Percentiles rank a stretch among this genome's conserved stretches.
Conservation (phyloP, 2,329 filamentous ascomycete species). For the Colletotrichum godetiae region DNA sequence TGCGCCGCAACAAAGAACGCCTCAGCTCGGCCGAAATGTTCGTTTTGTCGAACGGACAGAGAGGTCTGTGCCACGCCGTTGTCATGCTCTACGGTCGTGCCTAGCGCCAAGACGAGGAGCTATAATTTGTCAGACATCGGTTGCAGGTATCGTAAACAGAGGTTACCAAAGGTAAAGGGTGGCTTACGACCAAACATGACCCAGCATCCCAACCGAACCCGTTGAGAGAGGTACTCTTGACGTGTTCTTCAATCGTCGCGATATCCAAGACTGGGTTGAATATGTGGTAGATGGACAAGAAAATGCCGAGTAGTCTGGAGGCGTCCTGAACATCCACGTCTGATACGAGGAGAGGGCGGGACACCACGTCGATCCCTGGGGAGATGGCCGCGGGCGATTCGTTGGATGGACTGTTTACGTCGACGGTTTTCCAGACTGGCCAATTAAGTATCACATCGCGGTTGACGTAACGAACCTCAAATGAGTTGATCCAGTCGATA, state of each 20-base stretch:
- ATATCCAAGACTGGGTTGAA: slow-evolving; percentile 13
- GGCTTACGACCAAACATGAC: slow-evolving; percentile 29
- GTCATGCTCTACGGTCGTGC: neutral
- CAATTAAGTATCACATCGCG: neutral
- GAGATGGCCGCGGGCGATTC: neutral
- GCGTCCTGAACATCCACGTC: neutral
- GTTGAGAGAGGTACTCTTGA: neutral
- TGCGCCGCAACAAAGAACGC: slow-evolving; percentile 24
- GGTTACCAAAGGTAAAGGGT: neutral
- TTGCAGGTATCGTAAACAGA: neutral
- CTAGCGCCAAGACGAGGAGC: neutral
- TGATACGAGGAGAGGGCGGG: neutral
- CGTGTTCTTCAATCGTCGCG: neutral
- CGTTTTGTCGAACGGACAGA: neutral
- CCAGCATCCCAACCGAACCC: slow-evolving; percentile 29
- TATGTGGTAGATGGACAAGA: slow-evolving; percentile 1
- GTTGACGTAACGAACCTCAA: neutral
- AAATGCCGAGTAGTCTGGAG: neutral
- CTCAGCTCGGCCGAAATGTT: neutral
- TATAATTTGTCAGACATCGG: neutral
- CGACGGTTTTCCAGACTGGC: neutral
- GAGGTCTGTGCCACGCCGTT: neutral
- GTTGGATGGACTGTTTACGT: neutral
- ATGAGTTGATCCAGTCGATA: neutral
- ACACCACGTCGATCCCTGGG: neutral